Evolutionary conservation across 2,329 filamentous ascomycete species (phyloP), one percentile per base, ranked within the genome.

Genomic region (Colletotrichum camelliae): DNA sequence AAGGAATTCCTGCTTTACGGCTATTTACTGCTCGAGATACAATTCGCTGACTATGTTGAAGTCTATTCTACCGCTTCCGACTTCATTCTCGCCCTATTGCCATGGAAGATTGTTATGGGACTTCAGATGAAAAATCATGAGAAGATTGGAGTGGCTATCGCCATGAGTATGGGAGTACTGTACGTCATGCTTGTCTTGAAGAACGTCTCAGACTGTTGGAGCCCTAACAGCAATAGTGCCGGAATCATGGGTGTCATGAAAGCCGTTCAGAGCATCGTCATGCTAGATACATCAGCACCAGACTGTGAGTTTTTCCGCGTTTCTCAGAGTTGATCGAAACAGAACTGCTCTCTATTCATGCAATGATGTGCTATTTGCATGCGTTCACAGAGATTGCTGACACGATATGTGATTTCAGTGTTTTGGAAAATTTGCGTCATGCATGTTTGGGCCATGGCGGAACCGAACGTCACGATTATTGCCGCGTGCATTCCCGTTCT

Each of bases 161-260:
- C 82, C 65, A 84, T 84, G 83, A 83, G 83, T 60, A 80, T 84
- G 61, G 83, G 83, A 2, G 35, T 85, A 5, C 78, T 85, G 21
- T 57, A 27, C 4, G 52, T 57, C 16, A 21, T 27, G 21, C 24
- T 55, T 39, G 48, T 24, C 12, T 6, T 55, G 48, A 55, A 55
- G 21, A 18, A 39, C 0, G 2, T 18, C 18, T 43, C 52, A 15
- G 24, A 57, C 0, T 21, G 0, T 57, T 24, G 6, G 0, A 1
- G 18, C 4, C 0, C 6, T 57, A 16, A 57, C 21, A 27, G 12
- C 1, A 57, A n/a, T 7, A 57, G 52, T 78, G 69, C 69, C 8
- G 69, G 69, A 3, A 43, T 71, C 12, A 66, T 39, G 15, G 69
- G 69, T 39, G 71, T 82, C 27, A 84, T 83, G 74, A 81, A 77